Conservation (phyloP, 1,284 basidiomycete species). For the Irpex sp. region DNA sequence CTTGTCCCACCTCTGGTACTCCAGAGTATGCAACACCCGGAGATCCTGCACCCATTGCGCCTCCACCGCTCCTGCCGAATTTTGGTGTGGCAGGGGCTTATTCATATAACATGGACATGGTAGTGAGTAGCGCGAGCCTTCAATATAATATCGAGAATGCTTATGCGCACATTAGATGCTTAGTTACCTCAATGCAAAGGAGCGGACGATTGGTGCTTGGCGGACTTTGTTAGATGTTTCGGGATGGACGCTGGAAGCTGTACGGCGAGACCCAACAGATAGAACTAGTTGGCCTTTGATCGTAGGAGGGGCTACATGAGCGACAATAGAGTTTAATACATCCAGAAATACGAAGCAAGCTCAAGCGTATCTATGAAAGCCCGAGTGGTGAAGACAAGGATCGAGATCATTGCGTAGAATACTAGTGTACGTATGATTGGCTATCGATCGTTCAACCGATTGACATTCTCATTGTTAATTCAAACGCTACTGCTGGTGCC, state of each 20-base stretch:
- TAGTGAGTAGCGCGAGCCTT: background rate
- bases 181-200: background rate
- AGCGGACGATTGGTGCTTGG: background rate
- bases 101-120: slow-evolving; percentile 6
- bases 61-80: slow-evolving; percentile 7
- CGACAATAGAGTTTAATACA: background rate
- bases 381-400: no score
- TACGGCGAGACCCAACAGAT: background rate
- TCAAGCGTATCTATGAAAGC: no score
- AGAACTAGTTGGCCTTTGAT: background rate
- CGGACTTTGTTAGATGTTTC: background rate
- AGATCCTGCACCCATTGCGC: background rate
- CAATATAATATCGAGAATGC: background rate
- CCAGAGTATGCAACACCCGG: background rate
- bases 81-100: slow-evolving; percentile 2
- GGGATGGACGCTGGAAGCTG: background rate
- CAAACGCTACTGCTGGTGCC: no score
- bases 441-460: no score
- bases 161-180: background rate
- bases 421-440: no score
- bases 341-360: no score
- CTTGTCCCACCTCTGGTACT: background rate
- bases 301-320: background rate
- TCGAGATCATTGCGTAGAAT: no score
- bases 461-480: no score